A percentile compares a stretch with the other conserved stretches of the same genome.
Conservation (phyloP, 495 filamentous ascomycete species). For the Xylaria sp. region DNA sequence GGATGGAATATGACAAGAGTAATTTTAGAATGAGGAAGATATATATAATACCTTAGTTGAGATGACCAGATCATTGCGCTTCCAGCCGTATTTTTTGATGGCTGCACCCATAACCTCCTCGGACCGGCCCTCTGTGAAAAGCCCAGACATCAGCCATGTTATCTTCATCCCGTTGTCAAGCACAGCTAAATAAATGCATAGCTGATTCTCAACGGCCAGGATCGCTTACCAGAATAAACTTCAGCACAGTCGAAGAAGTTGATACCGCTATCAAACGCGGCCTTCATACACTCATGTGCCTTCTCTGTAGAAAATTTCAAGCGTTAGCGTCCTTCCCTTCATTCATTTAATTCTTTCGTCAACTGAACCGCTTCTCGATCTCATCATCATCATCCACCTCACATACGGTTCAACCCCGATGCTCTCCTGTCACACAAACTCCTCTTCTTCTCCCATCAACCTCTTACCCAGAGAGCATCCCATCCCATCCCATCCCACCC, state of each 20-base stretch:
- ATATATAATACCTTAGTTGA: constrained; percentile 70
- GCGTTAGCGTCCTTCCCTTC: not conserved
- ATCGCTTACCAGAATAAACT: constrained; percentile 56
- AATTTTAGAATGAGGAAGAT: not conserved
- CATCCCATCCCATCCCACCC: too few relatives aligned
- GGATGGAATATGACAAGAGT: not conserved
- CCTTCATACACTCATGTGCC: constrained; percentile 72
- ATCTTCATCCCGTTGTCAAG: not conserved
- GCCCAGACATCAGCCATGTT: constrained; percentile 15
- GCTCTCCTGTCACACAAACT: not conserved
- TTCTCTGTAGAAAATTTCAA: constrained; percentile 53
- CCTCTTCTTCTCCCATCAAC: constrained; percentile 5
- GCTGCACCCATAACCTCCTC: constrained; percentile 79
- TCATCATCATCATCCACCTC: too few relatives aligned
- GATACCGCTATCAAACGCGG: constrained; percentile 76
- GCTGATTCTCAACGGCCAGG: not conserved
- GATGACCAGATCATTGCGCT: constrained; percentile 81
- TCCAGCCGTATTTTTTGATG: constrained; percentile 72
- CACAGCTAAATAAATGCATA: not conserved
- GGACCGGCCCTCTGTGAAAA: constrained; percentile 59
- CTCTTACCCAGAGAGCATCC: not conserved
- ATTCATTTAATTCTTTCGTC: not conserved
- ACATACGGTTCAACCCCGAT: too few relatives aligned
- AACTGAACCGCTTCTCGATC: not conserved
- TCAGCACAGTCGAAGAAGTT: constrained; percentile 79